Evolutionary conservation across 345 rosid species (phyloP).

Genomic region (Boechera retrofracta): DNA sequence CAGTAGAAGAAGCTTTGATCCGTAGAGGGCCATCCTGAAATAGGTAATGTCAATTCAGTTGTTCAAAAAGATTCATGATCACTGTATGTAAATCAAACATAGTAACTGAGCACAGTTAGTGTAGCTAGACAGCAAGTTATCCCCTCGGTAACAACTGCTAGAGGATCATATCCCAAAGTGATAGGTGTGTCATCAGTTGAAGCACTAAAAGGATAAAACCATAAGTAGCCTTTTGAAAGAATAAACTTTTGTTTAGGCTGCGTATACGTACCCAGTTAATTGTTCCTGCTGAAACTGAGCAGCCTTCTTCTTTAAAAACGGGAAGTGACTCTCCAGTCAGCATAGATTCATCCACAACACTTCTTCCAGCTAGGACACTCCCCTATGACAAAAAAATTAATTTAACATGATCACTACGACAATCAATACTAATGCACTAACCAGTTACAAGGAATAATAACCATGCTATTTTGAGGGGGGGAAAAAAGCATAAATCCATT

Average conservation of each 20-base stretch:
- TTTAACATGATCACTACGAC: constrained; percentile 33
- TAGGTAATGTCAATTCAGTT: constrained; percentile 24
- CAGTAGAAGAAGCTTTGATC: constrained; percentile 81
- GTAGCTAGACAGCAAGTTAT: constrained; percentile 10
- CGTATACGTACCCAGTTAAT: constrained; percentile 74
- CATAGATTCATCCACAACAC: constrained; percentile 98
- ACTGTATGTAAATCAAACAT: constrained; percentile 8
- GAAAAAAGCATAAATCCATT: background rate
- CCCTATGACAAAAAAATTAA: constrained; percentile 56
- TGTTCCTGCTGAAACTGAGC: constrained; percentile 88
- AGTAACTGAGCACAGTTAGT: constrained; percentile 1
- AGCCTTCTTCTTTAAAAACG: constrained; percentile 79
- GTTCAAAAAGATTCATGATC: constrained; percentile 1
- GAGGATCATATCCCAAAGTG: constrained; percentile 8
- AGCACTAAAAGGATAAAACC: constrained; percentile 7
- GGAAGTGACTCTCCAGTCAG: constrained; percentile 97
- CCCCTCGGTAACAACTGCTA: background rate
- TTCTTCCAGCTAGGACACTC: constrained; percentile 85
- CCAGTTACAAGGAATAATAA: constrained; percentile 5
- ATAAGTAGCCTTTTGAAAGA: background rate
- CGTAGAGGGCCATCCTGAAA: constrained; percentile 95
- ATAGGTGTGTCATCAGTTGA: background rate
- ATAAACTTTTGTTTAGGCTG: constrained; percentile 10
- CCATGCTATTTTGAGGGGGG: background rate
- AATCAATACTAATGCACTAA: constrained; percentile 13